Base-by-base conservation (phyloP, 164 flowering plant species). In the Berberis vulgaris region DNA sequence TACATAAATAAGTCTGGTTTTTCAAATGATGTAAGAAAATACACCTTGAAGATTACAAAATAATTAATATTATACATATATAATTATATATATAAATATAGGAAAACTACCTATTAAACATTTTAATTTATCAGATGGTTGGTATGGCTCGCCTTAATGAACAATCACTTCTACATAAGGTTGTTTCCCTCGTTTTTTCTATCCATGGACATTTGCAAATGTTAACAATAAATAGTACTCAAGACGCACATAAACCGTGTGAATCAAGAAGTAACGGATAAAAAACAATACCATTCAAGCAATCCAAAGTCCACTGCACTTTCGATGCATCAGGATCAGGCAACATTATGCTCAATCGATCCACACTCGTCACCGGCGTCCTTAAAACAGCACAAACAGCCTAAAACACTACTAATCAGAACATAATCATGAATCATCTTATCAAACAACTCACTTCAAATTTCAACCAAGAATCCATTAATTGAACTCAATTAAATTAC, bases 351-450 rank as follows among this genome's bases (percentile, higher is more conserved):
- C 63, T 72, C 67, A 95, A 70, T 61, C 78, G 77, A 78, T 91
- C 99, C 55, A 86, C 75, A 69, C 77, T 80, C 8, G 88, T 54
- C 75, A 84, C 59, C 0, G 97, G 88, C 40, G 97, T 91, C 83
- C 99, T 86, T 12, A 95, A 80, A 71, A 91, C 89, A 68, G 97
- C 73, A 74, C 96, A 88, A 73, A 91, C 73, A 54, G 96, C 96
- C 99, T 91, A 77, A 66, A 66, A 61, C 10, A 42, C 26, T 26
- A 47, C 44, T 47, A 64, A 59, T 3, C 54, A 10, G n/a, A 9
- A 10, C 3, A 52, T 6, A 52, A 52, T 52, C 2, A 52, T 47
- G 0, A 47, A 7, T 47, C 10, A 47, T 1, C 10, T 47, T 4
- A 47, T 47, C 50, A 47, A 47, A 47, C 50, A 47, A 6, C 50